Evolutionary conservation across 148 eudicot species (phyloP).

Genomic region (Mesembryanthemum crystallinum): DNA sequence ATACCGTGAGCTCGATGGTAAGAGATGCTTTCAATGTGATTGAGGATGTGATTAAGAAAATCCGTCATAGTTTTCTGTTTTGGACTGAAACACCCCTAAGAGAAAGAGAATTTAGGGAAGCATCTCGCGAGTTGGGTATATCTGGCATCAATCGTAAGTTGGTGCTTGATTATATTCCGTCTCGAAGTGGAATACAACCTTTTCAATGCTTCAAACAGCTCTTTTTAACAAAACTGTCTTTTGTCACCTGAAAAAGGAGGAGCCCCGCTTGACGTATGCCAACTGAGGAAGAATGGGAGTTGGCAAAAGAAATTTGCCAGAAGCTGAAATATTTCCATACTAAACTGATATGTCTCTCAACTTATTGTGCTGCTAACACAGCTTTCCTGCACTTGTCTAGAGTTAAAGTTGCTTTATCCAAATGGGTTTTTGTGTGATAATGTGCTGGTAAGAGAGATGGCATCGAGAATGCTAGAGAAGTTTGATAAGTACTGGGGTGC

Average conservation of each 20-base stretch:
- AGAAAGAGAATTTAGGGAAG: slow-evolving; percentile 8
- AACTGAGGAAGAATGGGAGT: slow-evolving; percentile 19
- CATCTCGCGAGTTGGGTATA: not conserved
- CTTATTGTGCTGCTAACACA: slow-evolving; percentile 1
- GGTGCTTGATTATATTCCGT: slow-evolving; percentile 13
- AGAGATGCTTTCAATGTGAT: slow-evolving; percentile 6
- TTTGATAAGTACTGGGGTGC: slow-evolving; percentile 18
- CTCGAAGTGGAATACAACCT: slow-evolving; percentile 22
- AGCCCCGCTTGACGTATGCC: slow-evolving; percentile 10
- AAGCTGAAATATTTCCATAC: slow-evolving; percentile 8
- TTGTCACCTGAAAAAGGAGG: slow-evolving; percentile 7
- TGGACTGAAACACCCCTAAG: slow-evolving; percentile 19
- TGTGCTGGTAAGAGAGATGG: slow-evolving; percentile 4
- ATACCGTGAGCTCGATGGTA: slow-evolving; percentile 10
- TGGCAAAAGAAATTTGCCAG: slow-evolving; percentile 10
- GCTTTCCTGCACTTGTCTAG: slow-evolving; percentile 7
- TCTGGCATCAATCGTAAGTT: not conserved
- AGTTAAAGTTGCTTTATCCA: slow-evolving; percentile 3
- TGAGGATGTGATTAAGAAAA: slow-evolving; percentile 5
- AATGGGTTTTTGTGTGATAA: slow-evolving; percentile 11
- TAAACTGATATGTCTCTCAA: not conserved
- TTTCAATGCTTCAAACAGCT: slow-evolving; percentile 14
- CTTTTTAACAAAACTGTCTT: slow-evolving; percentile 10
- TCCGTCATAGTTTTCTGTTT: slow-evolving; percentile 10
- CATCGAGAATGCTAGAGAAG: slow-evolving; percentile 15